A percentile compares a stretch with the other conserved stretches of the same genome.
Evolutionary conservation across 108 stramenopile species (phyloP).

Genomic region (Cyclotella cryptica): DNA sequence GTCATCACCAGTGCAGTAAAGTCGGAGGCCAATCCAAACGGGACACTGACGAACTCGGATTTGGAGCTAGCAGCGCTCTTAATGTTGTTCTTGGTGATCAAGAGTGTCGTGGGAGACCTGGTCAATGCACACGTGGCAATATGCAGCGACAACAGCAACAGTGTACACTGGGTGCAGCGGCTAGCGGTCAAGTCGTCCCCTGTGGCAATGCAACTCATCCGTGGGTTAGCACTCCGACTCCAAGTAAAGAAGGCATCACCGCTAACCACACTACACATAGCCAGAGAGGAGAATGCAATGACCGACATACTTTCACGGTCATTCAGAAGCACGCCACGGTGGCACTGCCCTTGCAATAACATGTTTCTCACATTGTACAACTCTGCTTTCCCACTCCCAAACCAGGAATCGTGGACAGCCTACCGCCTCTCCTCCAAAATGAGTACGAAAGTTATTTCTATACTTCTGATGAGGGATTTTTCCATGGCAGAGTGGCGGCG

Average conservation of each 20-base stretch:
- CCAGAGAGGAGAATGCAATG: background rate
- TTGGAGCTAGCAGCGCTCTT: conserved; percentile 7
- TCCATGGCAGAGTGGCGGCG: conserved; percentile 21
- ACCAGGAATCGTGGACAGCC: conserved; percentile 10
- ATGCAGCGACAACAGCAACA: conserved; percentile 9
- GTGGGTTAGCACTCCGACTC: conserved; percentile 2
- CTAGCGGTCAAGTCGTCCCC: too few relatives aligned
- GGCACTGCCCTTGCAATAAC: background rate
- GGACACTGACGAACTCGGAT: conserved; percentile 10
- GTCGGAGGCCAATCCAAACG: background rate
- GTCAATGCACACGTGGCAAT: background rate
- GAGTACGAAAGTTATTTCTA: background rate
- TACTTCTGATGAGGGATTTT: conserved; percentile 5
- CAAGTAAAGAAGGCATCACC: conserved; percentile 3
- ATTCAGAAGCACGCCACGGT: background rate
- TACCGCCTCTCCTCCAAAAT: conserved; percentile 7
- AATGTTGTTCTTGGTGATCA: background rate
- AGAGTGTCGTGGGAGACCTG: background rate
- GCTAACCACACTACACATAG: conserved; percentile 5
- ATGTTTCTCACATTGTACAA: background rate
- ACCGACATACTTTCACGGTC: conserved; percentile 19
- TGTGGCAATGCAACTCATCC: background rate
- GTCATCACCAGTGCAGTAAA: background rate
- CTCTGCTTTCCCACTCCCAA: conserved; percentile 1
- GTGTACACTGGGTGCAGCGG: background rate